Conservation (phyloP, 768 basidiomycete species). For the Lactifluus pinguis region DNA sequence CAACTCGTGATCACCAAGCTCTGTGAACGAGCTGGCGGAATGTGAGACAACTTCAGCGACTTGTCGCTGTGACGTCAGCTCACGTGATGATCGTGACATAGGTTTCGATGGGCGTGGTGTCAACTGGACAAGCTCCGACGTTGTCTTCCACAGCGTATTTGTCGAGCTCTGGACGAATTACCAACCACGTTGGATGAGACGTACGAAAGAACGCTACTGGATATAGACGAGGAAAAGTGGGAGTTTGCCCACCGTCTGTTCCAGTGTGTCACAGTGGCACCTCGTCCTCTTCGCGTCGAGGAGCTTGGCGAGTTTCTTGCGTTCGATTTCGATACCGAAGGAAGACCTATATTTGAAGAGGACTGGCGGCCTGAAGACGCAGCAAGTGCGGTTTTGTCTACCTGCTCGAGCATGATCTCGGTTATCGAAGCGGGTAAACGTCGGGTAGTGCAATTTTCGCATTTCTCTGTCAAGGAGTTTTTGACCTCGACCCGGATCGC, state of each 20-base stretch:
- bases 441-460: neutral
- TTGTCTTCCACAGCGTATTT: neutral
- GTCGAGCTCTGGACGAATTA: neutral
- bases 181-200: neutral
- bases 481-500: neutral
- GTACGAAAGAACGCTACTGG: neutral
- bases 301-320: constrained; percentile 1
- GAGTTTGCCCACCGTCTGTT: neutral
- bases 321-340: neutral
- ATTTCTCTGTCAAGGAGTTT: neutral
- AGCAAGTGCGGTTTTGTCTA: neutral
- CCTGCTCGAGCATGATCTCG: neutral
- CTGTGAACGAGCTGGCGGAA: too few species aligned
- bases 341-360: neutral
- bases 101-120: too few species aligned
- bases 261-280: neutral
- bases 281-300: neutral
- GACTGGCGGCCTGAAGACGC: neutral
- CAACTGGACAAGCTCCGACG: too few species aligned
- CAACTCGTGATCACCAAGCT: too few species aligned
- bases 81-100: too few species aligned
- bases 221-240: neutral
- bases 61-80: too few species aligned
- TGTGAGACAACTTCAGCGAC: too few species aligned
- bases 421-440: neutral